These are phyloP conservation scores for Sequoiadendron giganteum DNA, from an alignment of 75 land plant species.

Conservation along the genomic window DNA sequence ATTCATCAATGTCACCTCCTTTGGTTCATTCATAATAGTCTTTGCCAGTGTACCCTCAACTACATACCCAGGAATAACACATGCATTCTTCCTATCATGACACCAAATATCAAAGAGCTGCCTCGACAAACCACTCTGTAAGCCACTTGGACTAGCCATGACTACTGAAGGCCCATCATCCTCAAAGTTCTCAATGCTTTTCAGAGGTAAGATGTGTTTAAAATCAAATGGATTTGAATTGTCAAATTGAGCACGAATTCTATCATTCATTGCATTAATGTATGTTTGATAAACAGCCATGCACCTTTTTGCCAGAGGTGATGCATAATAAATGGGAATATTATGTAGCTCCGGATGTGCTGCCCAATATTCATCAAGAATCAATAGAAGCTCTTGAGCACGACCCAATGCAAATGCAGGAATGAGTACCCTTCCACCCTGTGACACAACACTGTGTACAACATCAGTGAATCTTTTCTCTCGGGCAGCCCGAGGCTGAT, in stretches of 20 bases:
- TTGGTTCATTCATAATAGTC: slow-evolving; percentile 91
- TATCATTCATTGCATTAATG: no score
- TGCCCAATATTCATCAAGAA: no score
- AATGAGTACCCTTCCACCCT: no score
- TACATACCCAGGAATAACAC: slow-evolving; percentile 95
- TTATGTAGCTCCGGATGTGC: no score
- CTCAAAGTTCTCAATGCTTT: slow-evolving; percentile 79
- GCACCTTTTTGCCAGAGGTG: no score
- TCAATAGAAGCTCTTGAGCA: no score
- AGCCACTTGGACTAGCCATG: slow-evolving; percentile 94
- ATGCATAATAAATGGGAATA: no score
- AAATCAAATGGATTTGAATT: slow-evolving; percentile 87
- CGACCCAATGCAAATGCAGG: no score
- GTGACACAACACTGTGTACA: no score
- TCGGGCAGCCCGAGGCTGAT: no score
- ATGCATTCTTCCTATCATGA: slow-evolving; percentile 86
- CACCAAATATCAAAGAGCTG: slow-evolving; percentile 98
- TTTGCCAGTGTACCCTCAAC: slow-evolving; percentile 92
- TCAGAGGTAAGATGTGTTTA: slow-evolving; percentile 77
- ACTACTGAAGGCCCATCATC: slow-evolving; percentile 94
- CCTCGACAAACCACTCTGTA: slow-evolving; percentile 94
- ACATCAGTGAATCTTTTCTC: no score
- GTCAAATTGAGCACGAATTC: slow-evolving; percentile 72
- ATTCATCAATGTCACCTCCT: slow-evolving; percentile 89
- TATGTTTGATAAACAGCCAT: no score